phyloP scores from a whole-genome alignment of 2,329 filamentous ascomycete species.

The Fusarium sp. region DNA sequence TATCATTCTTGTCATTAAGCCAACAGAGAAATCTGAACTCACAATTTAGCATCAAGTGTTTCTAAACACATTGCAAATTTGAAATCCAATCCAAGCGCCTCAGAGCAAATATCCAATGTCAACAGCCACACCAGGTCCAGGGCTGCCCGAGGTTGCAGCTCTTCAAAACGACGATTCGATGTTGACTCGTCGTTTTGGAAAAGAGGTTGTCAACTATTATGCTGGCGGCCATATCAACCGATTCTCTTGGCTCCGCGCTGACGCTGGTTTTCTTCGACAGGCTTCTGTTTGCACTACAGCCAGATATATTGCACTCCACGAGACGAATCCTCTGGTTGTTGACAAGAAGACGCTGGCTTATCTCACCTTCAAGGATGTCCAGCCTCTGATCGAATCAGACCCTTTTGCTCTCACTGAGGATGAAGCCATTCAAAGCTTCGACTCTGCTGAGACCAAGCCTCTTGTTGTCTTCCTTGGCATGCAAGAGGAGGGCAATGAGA shows the following conservation, averaged over 20 bases:
- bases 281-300: slow-evolving; percentile 76
- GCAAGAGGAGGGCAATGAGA: slow-evolving; percentile 73
- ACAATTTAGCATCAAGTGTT: slow-evolving; percentile 4
- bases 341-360: slow-evolving; percentile 73
- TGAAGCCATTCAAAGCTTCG: slow-evolving; percentile 78
- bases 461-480: slow-evolving; percentile 88
- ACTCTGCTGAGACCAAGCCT: slow-evolving; percentile 76
- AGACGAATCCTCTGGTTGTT: slow-evolving; percentile 79
- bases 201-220: slow-evolving; percentile 87
- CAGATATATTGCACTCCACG: slow-evolving; percentile 82
- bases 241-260: slow-evolving; percentile 80
- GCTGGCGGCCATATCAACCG: slow-evolving; percentile 83
- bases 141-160: slow-evolving; percentile 61
- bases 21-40: not conserved
- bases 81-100: slow-evolving; percentile 14
- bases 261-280: slow-evolving; percentile 76
- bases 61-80: slow-evolving; percentile 36
- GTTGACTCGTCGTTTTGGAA: slow-evolving; percentile 82
- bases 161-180: slow-evolving; percentile 70
- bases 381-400: slow-evolving; percentile 76
- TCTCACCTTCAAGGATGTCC: slow-evolving; percentile 76
- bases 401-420: slow-evolving; percentile 80
- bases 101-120: slow-evolving; percentile 36
- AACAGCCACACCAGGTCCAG: slow-evolving; percentile 50
- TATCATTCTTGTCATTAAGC: not conserved